A percentile compares a stretch with the other conserved stretches of the same genome.
Evolutionary conservation across 2,329 filamentous ascomycete species (phyloP).

Genomic region (Xylaria arbuscula): DNA sequence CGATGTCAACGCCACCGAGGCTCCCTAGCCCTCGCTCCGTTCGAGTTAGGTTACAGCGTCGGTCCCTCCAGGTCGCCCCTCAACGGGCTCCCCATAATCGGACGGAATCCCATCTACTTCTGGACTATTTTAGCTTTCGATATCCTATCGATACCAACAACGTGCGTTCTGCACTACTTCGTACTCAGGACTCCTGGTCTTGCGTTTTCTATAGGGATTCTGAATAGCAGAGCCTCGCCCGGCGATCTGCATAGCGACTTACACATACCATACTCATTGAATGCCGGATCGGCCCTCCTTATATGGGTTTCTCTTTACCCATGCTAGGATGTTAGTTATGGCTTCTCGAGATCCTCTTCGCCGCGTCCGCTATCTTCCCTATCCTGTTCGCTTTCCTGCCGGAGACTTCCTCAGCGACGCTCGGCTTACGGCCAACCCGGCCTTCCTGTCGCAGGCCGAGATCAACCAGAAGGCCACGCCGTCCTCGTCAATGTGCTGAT

Average conservation of each 20-base stretch:
- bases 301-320: slow-evolving; percentile 52
- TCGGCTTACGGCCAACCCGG: slow-evolving; percentile 68
- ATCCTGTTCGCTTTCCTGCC: slow-evolving; percentile 69
- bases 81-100: slow-evolving; percentile 73
- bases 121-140: slow-evolving; percentile 75
- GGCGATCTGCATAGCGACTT: slow-evolving; percentile 66
- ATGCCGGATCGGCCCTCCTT: slow-evolving; percentile 66
- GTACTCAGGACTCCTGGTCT: slow-evolving; percentile 70
- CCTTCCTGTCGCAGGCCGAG: slow-evolving; percentile 71
- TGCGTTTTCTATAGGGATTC: slow-evolving; percentile 73
- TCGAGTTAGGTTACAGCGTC: slow-evolving; percentile 70
- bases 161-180: slow-evolving; percentile 72
- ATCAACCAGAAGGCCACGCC: slow-evolving; percentile 69
- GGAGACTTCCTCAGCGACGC: slow-evolving; percentile 69
- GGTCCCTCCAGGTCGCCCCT: slow-evolving; percentile 75
- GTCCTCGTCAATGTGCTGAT: slow-evolving; percentile 24
- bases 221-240: slow-evolving; percentile 65
- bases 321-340: slow-evolving; percentile 69
- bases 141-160: slow-evolving; percentile 72
- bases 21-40: slow-evolving; percentile 53
- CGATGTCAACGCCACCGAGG: slow-evolving; percentile 61
- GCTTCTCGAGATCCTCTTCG: slow-evolving; percentile 64
- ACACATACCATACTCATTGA: slow-evolving; percentile 66
- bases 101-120: slow-evolving; percentile 75
- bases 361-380: slow-evolving; percentile 3